A percentile compares a stretch with the other conserved stretches of the same genome.
Conservation (phyloP, 2,329 filamentous ascomycete species). For the Penicillium hordei region DNA sequence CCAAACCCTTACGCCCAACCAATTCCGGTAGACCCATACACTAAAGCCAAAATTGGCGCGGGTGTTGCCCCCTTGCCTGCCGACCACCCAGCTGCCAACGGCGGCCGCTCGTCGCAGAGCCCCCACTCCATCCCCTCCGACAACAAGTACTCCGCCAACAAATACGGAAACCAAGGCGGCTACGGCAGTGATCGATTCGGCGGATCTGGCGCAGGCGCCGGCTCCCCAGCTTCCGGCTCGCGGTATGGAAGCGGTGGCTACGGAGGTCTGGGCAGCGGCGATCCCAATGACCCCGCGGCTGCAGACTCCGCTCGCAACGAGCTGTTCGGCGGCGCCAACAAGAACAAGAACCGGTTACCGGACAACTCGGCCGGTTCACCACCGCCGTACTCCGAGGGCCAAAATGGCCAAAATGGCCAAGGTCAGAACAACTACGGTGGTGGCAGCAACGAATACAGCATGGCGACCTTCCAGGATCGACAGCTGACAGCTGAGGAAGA, state of each 20-base stretch:
- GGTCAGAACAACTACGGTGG: slow-evolving; percentile 32
- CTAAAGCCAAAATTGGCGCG: slow-evolving; percentile 47
- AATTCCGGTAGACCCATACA: slow-evolving; percentile 56
- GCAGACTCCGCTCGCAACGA: slow-evolving; percentile 57
- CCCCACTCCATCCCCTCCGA: slow-evolving; percentile 34
- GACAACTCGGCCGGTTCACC: slow-evolving; percentile 41
- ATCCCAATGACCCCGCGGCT: slow-evolving; percentile 51
- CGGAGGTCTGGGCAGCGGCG: slow-evolving; percentile 54
- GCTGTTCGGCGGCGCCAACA: slow-evolving; percentile 58
- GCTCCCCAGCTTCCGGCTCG: slow-evolving; percentile 34
- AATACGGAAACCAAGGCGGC: slow-evolving; percentile 47
- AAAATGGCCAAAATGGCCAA: slow-evolving; percentile 9
- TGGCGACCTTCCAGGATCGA: slow-evolving; percentile 61
- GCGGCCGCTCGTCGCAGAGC: slow-evolving; percentile 25
- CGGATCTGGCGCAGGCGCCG: slow-evolving; percentile 31
- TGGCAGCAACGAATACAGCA: slow-evolving; percentile 38
- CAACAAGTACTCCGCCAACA: slow-evolving; percentile 39
- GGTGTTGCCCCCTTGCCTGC: slow-evolving; percentile 41
- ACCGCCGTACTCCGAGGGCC: slow-evolving; percentile 34
- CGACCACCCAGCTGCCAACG: slow-evolving; percentile 31
- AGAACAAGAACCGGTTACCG: slow-evolving; percentile 41
- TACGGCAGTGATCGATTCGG: slow-evolving; percentile 57
- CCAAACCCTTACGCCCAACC: slow-evolving; percentile 59
- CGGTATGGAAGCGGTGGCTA: slow-evolving; percentile 54
- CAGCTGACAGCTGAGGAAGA: slow-evolving; percentile 81